These are phyloP conservation scores for Aurifilum marmelostoma DNA, from an alignment of 2,329 filamentous ascomycete genomes.

Conservation along the genomic window DNA sequence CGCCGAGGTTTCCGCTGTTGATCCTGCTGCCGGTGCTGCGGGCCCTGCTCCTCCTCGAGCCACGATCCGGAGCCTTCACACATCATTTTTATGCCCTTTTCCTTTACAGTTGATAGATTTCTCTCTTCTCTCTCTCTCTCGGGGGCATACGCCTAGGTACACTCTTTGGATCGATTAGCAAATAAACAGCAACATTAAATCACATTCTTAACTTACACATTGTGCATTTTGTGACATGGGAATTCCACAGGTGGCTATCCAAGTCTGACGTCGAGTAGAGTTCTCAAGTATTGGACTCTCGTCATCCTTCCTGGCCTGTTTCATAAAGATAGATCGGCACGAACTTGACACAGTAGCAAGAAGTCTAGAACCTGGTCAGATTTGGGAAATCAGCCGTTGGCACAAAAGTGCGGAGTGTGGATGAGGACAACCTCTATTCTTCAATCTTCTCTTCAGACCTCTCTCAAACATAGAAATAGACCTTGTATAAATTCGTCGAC, in stretches of 20 bases:
- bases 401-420: no score
- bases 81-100: background rate
- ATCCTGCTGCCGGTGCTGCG: background rate
- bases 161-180: background rate
- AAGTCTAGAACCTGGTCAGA: background rate
- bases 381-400: background rate
- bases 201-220: background rate
- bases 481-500: no score
- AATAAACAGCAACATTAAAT: background rate
- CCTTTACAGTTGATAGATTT: background rate
- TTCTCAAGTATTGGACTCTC: background rate
- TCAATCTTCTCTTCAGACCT: background rate
- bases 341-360: no score
- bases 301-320: background rate
- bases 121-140: no score
- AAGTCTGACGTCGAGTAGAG: background rate
- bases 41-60: no score
- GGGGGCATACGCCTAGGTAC: background rate
- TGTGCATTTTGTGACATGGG: no score
- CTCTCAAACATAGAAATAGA: no score
- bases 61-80: no score
- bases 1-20: background rate
- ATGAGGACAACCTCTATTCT: background rate
- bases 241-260: no score
- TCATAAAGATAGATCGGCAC: no score